Evolutionary conservation across 495 filamentous ascomycete species (phyloP).

Genomic region (Daldinia loculata): DNA sequence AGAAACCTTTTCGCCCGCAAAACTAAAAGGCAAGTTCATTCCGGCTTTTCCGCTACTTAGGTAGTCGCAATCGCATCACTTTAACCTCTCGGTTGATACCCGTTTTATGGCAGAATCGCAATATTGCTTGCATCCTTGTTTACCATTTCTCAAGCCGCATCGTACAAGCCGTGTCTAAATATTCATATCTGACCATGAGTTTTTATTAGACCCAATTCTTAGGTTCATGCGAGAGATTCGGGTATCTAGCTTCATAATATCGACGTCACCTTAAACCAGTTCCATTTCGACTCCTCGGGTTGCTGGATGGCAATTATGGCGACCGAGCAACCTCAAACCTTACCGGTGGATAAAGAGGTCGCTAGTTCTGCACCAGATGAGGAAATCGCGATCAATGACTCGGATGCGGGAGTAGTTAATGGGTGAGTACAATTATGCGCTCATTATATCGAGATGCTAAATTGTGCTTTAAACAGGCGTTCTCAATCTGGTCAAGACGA

Average conservation of each 20-base stretch:
- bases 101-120: neutral
- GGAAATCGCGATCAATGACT: slow-evolving; percentile 26
- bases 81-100: neutral
- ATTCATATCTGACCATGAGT: slow-evolving; percentile 9
- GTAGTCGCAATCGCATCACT: neutral
- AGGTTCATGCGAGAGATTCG: neutral
- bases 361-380: slow-evolving; percentile 17
- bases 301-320: slow-evolving; percentile 45
- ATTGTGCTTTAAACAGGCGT: slow-evolving; percentile 20
- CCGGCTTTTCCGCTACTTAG: neutral
- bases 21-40: neutral
- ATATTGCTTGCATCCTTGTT: neutral
- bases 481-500: slow-evolving; percentile 42
- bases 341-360: slow-evolving; percentile 29
- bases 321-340: slow-evolving; percentile 41
- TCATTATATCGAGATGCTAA: slow-evolving; percentile 26
- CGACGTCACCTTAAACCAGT: neutral
- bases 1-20: neutral
- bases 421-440: slow-evolving; percentile 42
- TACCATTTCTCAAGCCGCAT: neutral
- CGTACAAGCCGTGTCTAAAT: neutral
- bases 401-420: slow-evolving; percentile 23
- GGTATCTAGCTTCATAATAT: neutral
- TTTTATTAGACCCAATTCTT: neutral
- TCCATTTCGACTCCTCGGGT: neutral